phyloP scores from a whole-genome alignment of 768 basidiomycete genomes.

The Leccinum boreale region DNA sequence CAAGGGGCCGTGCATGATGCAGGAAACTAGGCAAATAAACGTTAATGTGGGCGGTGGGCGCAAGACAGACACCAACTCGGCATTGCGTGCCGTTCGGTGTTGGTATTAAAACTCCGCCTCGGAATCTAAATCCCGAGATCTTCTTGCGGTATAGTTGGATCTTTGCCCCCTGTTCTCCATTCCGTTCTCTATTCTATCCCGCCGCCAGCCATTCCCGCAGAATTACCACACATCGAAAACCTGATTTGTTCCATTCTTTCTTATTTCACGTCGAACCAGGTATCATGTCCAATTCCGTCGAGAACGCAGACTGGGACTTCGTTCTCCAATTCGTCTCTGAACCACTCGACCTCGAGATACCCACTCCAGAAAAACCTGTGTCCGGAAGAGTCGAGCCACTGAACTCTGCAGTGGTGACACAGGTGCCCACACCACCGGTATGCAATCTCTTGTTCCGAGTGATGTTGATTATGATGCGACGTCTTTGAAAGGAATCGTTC shows the following conservation, averaged over 20 bases:
- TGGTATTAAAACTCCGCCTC: constrained; percentile 14
- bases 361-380: constrained; percentile 35
- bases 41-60: not conserved
- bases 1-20: too few species aligned
- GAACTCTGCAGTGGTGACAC: constrained; percentile 21
- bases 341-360: constrained; percentile 35
- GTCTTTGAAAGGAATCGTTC: constrained; percentile 28
- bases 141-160: not conserved
- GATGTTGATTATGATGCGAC: constrained; percentile 5
- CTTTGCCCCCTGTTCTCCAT: constrained; percentile 19
- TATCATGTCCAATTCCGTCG: constrained; percentile 34
- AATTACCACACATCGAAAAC: not conserved
- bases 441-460: constrained; percentile 16
- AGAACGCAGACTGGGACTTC: constrained; percentile 56
- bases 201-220: constrained; percentile 2
- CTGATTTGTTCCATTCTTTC: not conserved
- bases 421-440: constrained; percentile 68
- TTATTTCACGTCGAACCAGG: not conserved
- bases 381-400: constrained; percentile 24
- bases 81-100: constrained; percentile 9
- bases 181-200: not conserved
- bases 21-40: too few species aligned
- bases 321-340: constrained; percentile 58
- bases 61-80: constrained; percentile 6
- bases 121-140: constrained; percentile 13